phyloP scores from a whole-genome alignment of 208 protist genomes.

The Blechomonas ayalai region DNA sequence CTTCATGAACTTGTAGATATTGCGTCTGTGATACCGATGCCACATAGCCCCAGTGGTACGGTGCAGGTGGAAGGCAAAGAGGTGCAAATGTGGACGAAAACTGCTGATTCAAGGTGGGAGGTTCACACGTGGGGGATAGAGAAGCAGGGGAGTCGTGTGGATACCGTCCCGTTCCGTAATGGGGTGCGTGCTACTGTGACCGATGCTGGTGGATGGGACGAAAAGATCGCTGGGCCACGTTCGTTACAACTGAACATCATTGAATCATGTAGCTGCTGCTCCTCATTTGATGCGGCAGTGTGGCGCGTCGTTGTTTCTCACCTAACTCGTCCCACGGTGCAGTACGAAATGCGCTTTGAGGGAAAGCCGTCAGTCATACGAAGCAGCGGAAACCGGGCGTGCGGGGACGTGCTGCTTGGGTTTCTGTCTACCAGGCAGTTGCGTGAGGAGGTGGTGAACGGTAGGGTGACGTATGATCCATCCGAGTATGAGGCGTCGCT shows the following conservation, averaged over 20 bases:
- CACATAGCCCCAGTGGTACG: too few relatives aligned
- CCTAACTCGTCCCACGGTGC: slow-evolving; percentile 14
- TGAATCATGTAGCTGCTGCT: slow-evolving; percentile 2
- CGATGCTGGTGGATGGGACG: too few relatives aligned
- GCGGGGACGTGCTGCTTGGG: too few relatives aligned
- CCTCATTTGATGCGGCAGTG: slow-evolving; percentile 6
- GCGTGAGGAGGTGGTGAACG: slow-evolving; percentile 23
- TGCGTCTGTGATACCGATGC: slow-evolving; percentile 1
- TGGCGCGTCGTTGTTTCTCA: slow-evolving; percentile 26
- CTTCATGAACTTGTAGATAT: slow-evolving; percentile 7
- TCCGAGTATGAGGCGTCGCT: slow-evolving; percentile 37
- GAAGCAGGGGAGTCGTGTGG: too few relatives aligned
- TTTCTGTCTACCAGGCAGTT: slow-evolving; percentile 11
- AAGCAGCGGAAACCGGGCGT: neutral
- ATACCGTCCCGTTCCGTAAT: too few relatives aligned
- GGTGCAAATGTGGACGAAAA: too few relatives aligned
- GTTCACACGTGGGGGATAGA: too few relatives aligned
- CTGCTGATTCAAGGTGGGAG: too few relatives aligned
- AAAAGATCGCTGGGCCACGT: too few relatives aligned
- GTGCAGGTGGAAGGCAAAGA: too few relatives aligned
- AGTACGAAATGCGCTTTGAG: slow-evolving; percentile 1
- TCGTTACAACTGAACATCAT: too few relatives aligned
- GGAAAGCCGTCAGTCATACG: slow-evolving; percentile 2
- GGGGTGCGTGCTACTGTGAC: too few relatives aligned
- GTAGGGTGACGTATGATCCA: slow-evolving; percentile 11